Base-by-base conservation (phyloP, 1,284 basidiomycete genomes). In the Cystobasidium pallidum region DNA sequence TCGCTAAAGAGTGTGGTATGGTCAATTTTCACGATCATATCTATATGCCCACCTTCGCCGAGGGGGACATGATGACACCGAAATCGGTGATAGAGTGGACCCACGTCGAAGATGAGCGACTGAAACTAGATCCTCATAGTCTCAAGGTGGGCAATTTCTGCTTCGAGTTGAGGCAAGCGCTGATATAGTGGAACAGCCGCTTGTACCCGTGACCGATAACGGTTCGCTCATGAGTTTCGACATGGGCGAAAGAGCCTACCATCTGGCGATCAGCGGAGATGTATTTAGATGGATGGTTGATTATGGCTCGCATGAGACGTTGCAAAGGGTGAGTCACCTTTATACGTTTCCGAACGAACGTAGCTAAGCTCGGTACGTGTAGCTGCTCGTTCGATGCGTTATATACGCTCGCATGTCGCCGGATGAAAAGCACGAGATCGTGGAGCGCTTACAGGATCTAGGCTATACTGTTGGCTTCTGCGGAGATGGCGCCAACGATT, bases 341-440 rank as follows among this genome's bases (percentile, higher is more conserved):
- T 13, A 6, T 2, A 61, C 15, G 54, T 28, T 2, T 19, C 68
- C 3, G 1, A 36, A 8, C 26, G 10, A 39, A 28, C 30, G 43
- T 45, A 51, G 71, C 34, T 75, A 47, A 49, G 2, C 30, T 21
- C 49, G n/a, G 24, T 17, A 36, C 49, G 34, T 8, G 26, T 75
- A 95, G 92, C 95, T 99, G 93, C 88, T 99, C n/a, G 92, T 98
- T 73, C 96, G 97, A 82, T 88, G 94, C 2, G 92, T 96, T 79
- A 90, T 99, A 64, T 99, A 95, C 80, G 94, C 96, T 10, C 88
- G 96, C 30, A 99, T 99, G 96, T 99, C 95, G 19, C 96, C 96
- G 0, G 96, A 99, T 81, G 96, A 99, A 83, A 99, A 99, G 84
- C 96, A 98, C 78, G 96, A 99, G 80, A 88, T 99, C 21, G 92